Percentiles rank a stretch among this genome's conserved stretches.
Conservation (phyloP, 2,329 filamentous ascomycete genomes). For the Colletotrichum sp. region DNA sequence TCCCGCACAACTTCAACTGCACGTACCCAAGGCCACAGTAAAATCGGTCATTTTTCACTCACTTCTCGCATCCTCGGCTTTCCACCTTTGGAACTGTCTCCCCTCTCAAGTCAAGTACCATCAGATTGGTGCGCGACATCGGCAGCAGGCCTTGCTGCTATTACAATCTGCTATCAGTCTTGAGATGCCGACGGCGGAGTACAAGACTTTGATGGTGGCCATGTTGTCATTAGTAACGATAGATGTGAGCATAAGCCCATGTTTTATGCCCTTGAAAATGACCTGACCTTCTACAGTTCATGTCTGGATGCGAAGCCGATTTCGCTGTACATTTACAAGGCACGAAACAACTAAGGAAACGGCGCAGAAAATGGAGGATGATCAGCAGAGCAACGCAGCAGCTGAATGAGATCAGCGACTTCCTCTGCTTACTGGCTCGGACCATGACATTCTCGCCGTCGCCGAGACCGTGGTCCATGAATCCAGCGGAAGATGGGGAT, state of each 20-base stretch:
- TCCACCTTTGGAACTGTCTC: not conserved
- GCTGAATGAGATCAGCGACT: conserved; percentile 2
- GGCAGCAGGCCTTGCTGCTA: not conserved
- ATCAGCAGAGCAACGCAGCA: not conserved
- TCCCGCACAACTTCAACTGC: not conserved
- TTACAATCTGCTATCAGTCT: not conserved
- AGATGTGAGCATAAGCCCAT: not conserved
- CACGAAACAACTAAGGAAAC: not conserved
- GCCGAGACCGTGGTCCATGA: not conserved
- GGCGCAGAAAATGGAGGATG: not conserved
- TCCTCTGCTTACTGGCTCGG: not conserved
- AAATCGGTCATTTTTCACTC: not conserved
- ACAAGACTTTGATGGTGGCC: not conserved
- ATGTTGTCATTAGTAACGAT: not conserved
- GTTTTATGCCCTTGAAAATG: not conserved
- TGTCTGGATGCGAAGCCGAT: not conserved
- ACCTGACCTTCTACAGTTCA: not conserved
- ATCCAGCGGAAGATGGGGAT: not conserved
- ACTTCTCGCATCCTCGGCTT: not conserved
- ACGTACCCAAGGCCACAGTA: not conserved
- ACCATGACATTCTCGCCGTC: not conserved
- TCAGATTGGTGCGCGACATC: not conserved
- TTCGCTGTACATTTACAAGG: not conserved
- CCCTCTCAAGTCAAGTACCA: not conserved
- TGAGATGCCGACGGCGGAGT: not conserved